These are phyloP conservation scores for Piromyces finnis DNA, from an alignment of 192 early-diverging fungal species.

Conservation along the genomic window DNA sequence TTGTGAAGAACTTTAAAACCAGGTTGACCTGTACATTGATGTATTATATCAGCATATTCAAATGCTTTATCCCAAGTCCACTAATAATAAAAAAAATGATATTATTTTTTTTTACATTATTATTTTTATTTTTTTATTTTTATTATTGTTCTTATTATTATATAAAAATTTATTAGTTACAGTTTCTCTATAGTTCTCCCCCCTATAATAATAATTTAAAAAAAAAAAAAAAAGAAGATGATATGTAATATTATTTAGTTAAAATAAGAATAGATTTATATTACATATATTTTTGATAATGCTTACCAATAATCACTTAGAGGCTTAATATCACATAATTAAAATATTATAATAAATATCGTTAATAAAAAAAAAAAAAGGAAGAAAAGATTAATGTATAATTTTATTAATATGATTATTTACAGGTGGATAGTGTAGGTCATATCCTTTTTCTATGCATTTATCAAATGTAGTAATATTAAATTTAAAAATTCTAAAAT, in stretches of 20 bases:
- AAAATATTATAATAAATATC: neutral
- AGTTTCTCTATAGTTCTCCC: too few relatives aligned
- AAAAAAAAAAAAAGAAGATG: too few relatives aligned
- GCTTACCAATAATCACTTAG: too few relatives aligned
- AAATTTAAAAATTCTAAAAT: neutral
- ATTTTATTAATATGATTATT: neutral
- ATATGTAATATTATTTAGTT: too few relatives aligned
- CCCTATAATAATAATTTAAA: too few relatives aligned
- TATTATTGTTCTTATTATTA: too few relatives aligned
- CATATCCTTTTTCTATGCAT: neutral
- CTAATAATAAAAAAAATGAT: too few relatives aligned
- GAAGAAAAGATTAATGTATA: neutral
- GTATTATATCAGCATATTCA: neutral
- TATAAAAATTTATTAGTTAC: too few relatives aligned
- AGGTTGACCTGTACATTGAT: neutral
- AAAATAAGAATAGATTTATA: too few relatives aligned
- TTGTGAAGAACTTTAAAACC: neutral
- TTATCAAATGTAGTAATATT: neutral
- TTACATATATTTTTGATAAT: too few relatives aligned
- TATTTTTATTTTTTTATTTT: too few relatives aligned
- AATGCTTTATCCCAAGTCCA: neutral
- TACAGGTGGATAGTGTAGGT: neutral
- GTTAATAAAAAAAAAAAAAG: neutral
- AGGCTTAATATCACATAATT: neutral
- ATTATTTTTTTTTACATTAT: too few relatives aligned